phyloP scores from a whole-genome alignment of 345 rosid species.

The Populus davidiana region DNA sequence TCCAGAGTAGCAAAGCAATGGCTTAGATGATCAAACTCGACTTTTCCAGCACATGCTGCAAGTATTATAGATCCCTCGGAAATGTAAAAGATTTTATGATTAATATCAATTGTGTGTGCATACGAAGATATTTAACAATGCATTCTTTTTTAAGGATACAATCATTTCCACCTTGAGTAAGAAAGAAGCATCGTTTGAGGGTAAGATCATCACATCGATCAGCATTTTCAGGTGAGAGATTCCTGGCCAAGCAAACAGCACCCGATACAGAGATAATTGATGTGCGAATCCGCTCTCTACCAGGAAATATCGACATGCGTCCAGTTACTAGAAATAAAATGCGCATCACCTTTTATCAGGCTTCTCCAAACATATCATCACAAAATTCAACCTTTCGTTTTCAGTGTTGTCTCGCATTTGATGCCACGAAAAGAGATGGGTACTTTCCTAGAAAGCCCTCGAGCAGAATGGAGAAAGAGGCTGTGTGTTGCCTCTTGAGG shows the following conservation, averaged over 20 bases:
- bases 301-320: too few species aligned
- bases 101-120: too few species aligned
- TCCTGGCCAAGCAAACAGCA: background rate
- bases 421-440: background rate
- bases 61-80: background rate
- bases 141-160: too few species aligned
- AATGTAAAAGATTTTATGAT: background rate
- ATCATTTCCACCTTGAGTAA: background rate
- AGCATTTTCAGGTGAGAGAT: background rate
- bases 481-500: conserved; percentile 19
- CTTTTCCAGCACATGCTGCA: conserved; percentile 50
- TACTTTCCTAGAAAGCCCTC: conserved; percentile 40
- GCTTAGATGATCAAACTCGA: conserved; percentile 45
- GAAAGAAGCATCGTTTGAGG: background rate
- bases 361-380: conserved; percentile 24
- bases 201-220: background rate
- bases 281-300: too few species aligned
- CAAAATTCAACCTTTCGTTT: background rate
- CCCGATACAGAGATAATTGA: too few species aligned
- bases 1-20: conserved; percentile 23
- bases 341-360: too few species aligned
- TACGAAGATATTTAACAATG: background rate
- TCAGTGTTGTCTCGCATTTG: background rate
- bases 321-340: too few species aligned
- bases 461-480: conserved; percentile 50